Percentiles rank a stretch among this genome's conserved stretches.
Evolutionary conservation across 768 basidiomycete species (phyloP).

Genomic region (Psilocybe cubensis): DNA sequence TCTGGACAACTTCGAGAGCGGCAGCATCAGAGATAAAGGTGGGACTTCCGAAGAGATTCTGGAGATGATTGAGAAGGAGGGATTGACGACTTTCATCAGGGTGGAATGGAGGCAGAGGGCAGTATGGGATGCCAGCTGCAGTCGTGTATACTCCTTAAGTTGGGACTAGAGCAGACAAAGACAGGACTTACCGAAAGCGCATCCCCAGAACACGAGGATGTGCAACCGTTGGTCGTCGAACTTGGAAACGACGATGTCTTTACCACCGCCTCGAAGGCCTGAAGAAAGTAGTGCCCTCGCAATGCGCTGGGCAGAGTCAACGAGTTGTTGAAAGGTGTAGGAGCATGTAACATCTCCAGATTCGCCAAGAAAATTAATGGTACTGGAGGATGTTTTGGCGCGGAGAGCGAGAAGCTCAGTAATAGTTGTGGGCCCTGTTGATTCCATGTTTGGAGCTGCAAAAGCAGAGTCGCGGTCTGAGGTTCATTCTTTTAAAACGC

Average conservation of each 20-base stretch:
- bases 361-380: not conserved
- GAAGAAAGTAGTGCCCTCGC: not conserved
- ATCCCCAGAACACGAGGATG: conserved; percentile 3
- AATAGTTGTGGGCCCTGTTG: not conserved
- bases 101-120: not conserved
- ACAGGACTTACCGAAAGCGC: not conserved
- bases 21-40: not conserved
- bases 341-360: not conserved
- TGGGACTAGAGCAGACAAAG: not conserved
- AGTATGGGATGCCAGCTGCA: not conserved
- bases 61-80: not conserved
- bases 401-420: not conserved
- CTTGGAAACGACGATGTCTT: not conserved
- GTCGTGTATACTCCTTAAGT: not conserved
- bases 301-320: not conserved
- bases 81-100: not conserved
- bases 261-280: not conserved
- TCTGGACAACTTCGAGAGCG: not conserved
- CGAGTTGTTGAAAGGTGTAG: not conserved
- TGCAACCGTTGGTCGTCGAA: not conserved
- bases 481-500: not conserved
- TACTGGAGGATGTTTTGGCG: not conserved
- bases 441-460: not conserved
- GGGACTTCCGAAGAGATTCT: not conserved
- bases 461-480: not conserved